Base-by-base conservation (phyloP, 306 rosid genomes). In the Quercus dentata region DNA sequence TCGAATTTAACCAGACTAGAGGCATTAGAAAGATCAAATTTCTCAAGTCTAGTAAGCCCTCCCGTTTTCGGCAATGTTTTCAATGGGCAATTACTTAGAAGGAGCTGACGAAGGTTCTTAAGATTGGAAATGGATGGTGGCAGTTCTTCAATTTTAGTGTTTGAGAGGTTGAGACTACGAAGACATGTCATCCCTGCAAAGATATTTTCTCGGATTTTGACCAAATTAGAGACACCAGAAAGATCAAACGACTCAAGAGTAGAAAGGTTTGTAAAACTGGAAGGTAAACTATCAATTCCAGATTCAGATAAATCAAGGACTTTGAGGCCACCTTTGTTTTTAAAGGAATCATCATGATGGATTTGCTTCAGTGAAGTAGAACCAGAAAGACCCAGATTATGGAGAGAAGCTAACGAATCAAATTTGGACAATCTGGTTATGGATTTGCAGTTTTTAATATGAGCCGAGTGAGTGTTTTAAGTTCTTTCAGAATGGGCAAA, bases 351-450 rank as follows among this genome's bases (percentile, higher is more conserved):
- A 21, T 81, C 88, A 21, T 21, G 23, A 81, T 8, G 76, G 46
- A 80, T 56, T 28, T 81, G 83, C 38, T 64, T 74, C 4, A 85
- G 31, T 21, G 0, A 14, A 4, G 1, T 0, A 14, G 80, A 56
- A 67, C 78, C 80, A 18, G 84, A 79, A 74, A 86, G 69, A 73
- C 83, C 76, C 25, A 86, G 82, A 65, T 74, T 20, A 61, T 82
- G 82, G 33, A 86, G 84, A 38, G 2, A 38, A 2, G 75, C 0
- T 46, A 82, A 56, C 15, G 31, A 56, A 23, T 52, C 33, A 41
- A 82, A 74, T 28, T 5, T 73, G 27, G 84, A 79, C 20, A 83
- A 54, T 62, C 76, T 69, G 2, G 11, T 41, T 18, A 86, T 20
- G 71, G 52, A 18, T 31, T 41, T 19, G 54, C 84, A 83, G 21